Evolutionary conservation across 2,329 filamentous ascomycete genomes (phyloP).

Genomic region (Pseudogymnoascus sp.): DNA sequence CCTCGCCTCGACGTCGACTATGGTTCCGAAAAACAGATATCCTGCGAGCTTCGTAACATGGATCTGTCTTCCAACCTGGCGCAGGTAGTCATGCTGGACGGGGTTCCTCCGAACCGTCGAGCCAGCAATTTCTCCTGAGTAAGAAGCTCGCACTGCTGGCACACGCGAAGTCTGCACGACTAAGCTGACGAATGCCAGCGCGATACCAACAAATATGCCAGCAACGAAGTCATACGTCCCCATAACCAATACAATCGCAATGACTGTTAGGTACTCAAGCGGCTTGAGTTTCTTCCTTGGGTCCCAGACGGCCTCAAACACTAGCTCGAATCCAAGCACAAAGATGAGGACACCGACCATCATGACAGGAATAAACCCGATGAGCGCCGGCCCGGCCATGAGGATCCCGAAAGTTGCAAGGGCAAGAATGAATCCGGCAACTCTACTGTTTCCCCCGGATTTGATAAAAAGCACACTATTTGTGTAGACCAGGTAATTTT

Average conservation of each 20-base stretch:
- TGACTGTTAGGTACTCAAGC: slow-evolving; percentile 82
- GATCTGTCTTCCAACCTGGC: slow-evolving; percentile 79
- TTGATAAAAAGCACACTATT: slow-evolving; percentile 97
- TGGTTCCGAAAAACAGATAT: slow-evolving; percentile 97
- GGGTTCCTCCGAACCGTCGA: slow-evolving; percentile 90
- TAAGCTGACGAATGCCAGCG: slow-evolving; percentile 83
- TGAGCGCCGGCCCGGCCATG: slow-evolving; percentile 76
- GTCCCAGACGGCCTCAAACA: slow-evolving; percentile 80
- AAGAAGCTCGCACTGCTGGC: slow-evolving; percentile 83
- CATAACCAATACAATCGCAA: slow-evolving; percentile 91
- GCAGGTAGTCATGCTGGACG: slow-evolving; percentile 79
- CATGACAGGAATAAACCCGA: slow-evolving; percentile 93
- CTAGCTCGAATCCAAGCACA: slow-evolving; percentile 83
- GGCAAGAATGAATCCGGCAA: slow-evolving; percentile 82
- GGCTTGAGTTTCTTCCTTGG: slow-evolving; percentile 82
- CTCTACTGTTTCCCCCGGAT: slow-evolving; percentile 78
- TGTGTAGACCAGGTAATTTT: slow-evolving; percentile 96
- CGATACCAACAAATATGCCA: slow-evolving; percentile 85
- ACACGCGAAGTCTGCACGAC: slow-evolving; percentile 87
- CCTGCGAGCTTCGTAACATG: slow-evolving; percentile 86
- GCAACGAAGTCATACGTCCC: slow-evolving; percentile 94
- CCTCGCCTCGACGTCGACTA: slow-evolving; percentile 87
- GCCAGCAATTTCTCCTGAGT: slow-evolving; percentile 78
- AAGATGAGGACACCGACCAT: slow-evolving; percentile 95
- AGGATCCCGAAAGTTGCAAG: slow-evolving; percentile 72